Evolutionary conservation across 108 stramenopile species (phyloP).

Genomic region (Cylindrotheca closterium): DNA sequence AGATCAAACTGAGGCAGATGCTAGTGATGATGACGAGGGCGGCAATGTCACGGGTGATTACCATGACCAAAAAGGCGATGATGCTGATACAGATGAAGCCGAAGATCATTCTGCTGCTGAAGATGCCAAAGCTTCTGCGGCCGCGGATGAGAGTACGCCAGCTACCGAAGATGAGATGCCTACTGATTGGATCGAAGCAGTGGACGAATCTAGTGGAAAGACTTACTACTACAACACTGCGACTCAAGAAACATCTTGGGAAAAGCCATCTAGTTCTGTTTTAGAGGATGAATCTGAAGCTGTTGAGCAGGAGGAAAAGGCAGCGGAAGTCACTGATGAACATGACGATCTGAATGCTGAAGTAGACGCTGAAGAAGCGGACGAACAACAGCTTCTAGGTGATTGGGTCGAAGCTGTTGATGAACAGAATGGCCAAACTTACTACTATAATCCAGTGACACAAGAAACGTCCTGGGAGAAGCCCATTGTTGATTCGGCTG

Average conservation of each 20-base stretch:
- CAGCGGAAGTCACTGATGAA: neutral
- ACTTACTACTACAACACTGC: constrained; percentile 49
- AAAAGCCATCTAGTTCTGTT: constrained; percentile 25
- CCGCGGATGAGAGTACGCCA: neutral
- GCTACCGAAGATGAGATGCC: constrained; percentile 12
- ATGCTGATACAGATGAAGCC: neutral
- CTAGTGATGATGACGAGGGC: neutral
- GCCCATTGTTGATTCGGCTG: constrained; percentile 20
- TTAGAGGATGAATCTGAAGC: constrained; percentile 7
- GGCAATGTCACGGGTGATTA: neutral
- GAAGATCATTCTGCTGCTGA: neutral
- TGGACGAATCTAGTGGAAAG: constrained; percentile 33
- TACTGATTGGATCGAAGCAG: constrained; percentile 53
- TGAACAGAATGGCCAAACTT: constrained; percentile 28
- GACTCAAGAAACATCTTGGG: constrained; percentile 52
- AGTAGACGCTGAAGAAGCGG: constrained; percentile 2
- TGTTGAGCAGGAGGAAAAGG: neutral
- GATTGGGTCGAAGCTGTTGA: constrained; percentile 56
- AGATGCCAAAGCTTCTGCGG: neutral
- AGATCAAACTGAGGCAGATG: neutral
- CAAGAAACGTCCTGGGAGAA: constrained; percentile 51
- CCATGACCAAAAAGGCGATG: neutral
- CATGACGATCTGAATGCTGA: neutral
- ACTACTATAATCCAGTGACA: constrained; percentile 53
- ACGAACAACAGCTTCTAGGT: constrained; percentile 13